Evolutionary conservation across 2,329 filamentous ascomycete genomes (phyloP), one percentile per base, ranked within the genome.

Genomic region (Aspergillus ustus): DNA sequence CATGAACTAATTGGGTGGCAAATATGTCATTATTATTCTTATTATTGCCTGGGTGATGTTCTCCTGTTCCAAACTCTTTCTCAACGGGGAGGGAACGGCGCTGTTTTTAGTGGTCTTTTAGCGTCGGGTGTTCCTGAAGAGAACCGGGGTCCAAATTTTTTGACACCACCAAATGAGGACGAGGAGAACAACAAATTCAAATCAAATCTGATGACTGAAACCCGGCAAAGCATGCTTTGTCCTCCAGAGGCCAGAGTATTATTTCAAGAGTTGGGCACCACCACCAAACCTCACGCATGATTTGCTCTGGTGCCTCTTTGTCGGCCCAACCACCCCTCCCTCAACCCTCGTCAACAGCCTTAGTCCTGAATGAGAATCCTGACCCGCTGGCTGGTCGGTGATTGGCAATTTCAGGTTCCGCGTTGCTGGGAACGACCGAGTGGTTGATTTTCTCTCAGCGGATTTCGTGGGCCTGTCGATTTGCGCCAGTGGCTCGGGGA

Each of bases 401-500:
- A 60, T 56, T 59, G 46, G 59, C 45, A 60, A 59, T 43, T 57
- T 19, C 45, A 49, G 57, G 59, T 59, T 63, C 66, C 66, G 56
- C 54, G 61, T 54, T 46, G 56, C 57, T 53, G 62, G 65, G 62
- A 63, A 48, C 37, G 29, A 63, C 44, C 15, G 13, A 28, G 25
- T 31, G 40, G 40, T 15, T 15, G 9, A 28, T n/a, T 44, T 46
- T 53, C 20, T 8, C 11, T 9, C 44, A 54, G 56, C 52, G 52
- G 57, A 43, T 58, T 48, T 29, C 46, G 52, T 66, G 66, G 65
- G 58, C 54, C 60, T 58, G 56, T 22, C 63, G 52, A 61, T 62
- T 60, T 57, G 59, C 60, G 46, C 59, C 59, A 61, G 57, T 56
- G 45, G 45, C 37, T 66, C 68, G 69, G 69, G 69, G 69, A 71